Base-by-base conservation (phyloP, 176 grass and related monocot species). In the Ananas comosus region DNA sequence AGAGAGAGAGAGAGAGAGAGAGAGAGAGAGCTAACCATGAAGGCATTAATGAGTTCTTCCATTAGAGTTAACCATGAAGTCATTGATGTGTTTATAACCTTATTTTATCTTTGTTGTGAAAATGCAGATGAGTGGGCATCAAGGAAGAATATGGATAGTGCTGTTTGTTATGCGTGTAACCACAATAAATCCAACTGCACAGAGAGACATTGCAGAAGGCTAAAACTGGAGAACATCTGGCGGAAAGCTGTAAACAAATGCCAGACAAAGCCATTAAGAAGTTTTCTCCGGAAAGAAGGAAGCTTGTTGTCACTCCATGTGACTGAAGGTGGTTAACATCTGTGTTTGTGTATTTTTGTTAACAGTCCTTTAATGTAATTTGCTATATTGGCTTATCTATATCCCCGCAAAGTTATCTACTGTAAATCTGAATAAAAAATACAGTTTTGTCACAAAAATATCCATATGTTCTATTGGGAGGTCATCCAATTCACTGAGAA, bases 151-250 rank as follows among this genome's bases (percentile, higher is more conserved):
- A 80, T 84, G 72, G 83, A 68, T 51, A 85, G 82, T 68, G 70
- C 86, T 53, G 65, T 88, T 74, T 99, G 89, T 51, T 84, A 99
- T 81, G 82, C 90, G 51, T 88, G 89, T 21, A 88, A 85, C 49
- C 74, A 84, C 48, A 89, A 80, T 72, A 93, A 88, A 81, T 87
- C 84, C 51, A 88, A 85, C 42, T 99, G 94, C 83, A 93, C 85
- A 13, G 87, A 93, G 72, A 91, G 75, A 52, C 85, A 83, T 19
- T 99, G 94, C 63, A 83, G 82, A 53, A 78, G 87, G 13, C 85
- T 93, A 24, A 93, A 99, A 65, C 76, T 99, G 61, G 89, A 88
- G 64, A 93, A 87, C 73, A 99, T 99, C 52, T 99, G 94, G 94
- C 83, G 14, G 69, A 79, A 80, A 91, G 86, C 90, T 29, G 83